Base-by-base conservation (phyloP, 805 yeast genomes). In the Nematodospora valgi region DNA sequence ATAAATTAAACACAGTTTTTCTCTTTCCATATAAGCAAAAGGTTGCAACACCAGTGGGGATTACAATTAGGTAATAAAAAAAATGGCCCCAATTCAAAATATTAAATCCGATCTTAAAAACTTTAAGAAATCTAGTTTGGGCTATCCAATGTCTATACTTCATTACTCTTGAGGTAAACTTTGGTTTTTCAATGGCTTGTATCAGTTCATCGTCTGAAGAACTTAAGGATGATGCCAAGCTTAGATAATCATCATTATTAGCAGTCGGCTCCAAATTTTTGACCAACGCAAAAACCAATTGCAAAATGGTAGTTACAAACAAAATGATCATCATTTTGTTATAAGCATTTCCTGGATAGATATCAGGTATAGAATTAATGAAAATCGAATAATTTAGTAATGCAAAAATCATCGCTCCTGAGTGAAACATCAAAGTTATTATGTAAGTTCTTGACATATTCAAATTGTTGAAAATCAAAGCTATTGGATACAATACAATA, bases 271-370 rank as follows among this genome's bases (percentile, higher is more conserved):
- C 39, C 11, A 35, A 17, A 31, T 67, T 59, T 17, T 30, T 34
- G 22, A 82, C 49, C 5, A 80, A 45, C 0, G 87, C 80, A 12
- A 76, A 52, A 9, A 65, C 41, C 51, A 72, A 75, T 45, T 86
- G 95, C 2, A 65, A 58, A 2, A 71, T 38, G 2, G 79, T 57
- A 8, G 78, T 56, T 32, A 80, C 52, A 8, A 82, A 58, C 39
- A 87, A 58, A 8, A 84, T 72, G 51, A 74, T 63, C 16, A 83
- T 72, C 77, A 85, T 78, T 48, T 70, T 74, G 10, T 75, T 61
- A 58, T 88, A 88, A 1, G 83, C 81, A 52, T 86, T 86, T 26
- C 72, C 68, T 1, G 95, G 95, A 54, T 86, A 91, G 48, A 86
- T 63, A 23, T 54, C 59, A 37, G 85, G 82, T 16, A 79, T 80